Base-by-base conservation (phyloP, 2,329 filamentous ascomycete genomes). In the Neofusicoccum ribis region DNA sequence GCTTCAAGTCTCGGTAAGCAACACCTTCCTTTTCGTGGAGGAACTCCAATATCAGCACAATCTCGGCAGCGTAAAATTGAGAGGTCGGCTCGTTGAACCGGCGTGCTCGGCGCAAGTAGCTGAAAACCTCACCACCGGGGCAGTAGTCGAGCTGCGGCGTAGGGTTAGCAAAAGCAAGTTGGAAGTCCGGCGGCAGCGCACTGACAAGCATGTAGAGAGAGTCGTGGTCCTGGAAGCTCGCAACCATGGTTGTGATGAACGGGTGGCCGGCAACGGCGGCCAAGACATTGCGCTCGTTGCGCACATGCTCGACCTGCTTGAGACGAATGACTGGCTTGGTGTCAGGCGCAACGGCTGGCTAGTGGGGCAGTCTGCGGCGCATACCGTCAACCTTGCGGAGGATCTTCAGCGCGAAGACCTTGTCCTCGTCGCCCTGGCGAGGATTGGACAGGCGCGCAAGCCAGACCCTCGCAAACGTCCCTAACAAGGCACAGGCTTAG, bases 261-360 rank as follows among this genome's bases (percentile, higher is more conserved):
- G 91, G 91, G 74, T 93, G 89, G 27, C 91, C 91, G 52, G 89
- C 88, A 54, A 94, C 89, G 69, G 91, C 88, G 72, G 88, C 86
- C 60, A 95, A 86, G 70, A 94, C 89, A 68, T 88, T 86, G 71
- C 91, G 89, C 82, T 95, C 91, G 78, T 93, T 91, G 67, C 90
- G 89, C 63, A 94, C 91, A 77, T 95, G 91, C 78, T 94, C 91
- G 70, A 94, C 89, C 74, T 95, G 91, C 82, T 94, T 94, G 65
- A 94, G 85, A 68, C 89, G 89, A 76, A 95, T 90, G 50, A 95
- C 89, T 86, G 72, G 54, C 20, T 17, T 14, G 23, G 50, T 47
- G 44, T 60, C 61, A 65, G 62, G 23, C 37, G 37, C 36, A 20
- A 37, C 7, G 41, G 34, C 17, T 5, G 17, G 27, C 27, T 27